A percentile compares a stretch with the other conserved stretches of the same genome.
Conservation (phyloP, 257 asterid species). For the Leptodermis oblonga region DNA sequence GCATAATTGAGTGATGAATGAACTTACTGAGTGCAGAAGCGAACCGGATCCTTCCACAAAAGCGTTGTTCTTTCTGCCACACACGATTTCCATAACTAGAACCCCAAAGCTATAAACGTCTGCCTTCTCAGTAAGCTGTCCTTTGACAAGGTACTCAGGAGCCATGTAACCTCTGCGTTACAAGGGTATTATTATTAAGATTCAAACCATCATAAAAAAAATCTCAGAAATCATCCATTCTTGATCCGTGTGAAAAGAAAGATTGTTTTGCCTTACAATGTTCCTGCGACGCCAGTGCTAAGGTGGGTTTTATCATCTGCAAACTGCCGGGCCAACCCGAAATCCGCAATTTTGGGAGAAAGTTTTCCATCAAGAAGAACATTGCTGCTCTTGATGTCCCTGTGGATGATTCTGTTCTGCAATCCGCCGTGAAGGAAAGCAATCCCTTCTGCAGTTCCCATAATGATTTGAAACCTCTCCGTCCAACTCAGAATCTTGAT, state of each 20-base stretch:
- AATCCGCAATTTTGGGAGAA: slow-evolving; percentile 74
- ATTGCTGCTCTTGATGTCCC: slow-evolving; percentile 88
- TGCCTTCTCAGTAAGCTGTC: slow-evolving; percentile 96
- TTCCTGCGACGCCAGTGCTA: slow-evolving; percentile 93
- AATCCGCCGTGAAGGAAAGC: slow-evolving; percentile 76
- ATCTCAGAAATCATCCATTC: no score
- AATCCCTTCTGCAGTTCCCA: slow-evolving; percentile 85
- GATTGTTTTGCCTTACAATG: slow-evolving; percentile 54
- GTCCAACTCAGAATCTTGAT: slow-evolving; percentile 58
- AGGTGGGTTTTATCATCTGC: slow-evolving; percentile 81
- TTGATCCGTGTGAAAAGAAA: neutral
- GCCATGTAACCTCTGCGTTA: slow-evolving; percentile 96
- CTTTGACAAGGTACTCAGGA: slow-evolving; percentile 87
- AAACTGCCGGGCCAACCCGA: slow-evolving; percentile 79
- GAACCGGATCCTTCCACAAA: slow-evolving; percentile 60
- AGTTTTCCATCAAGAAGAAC: slow-evolving; percentile 70
- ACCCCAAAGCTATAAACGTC: slow-evolving; percentile 86
- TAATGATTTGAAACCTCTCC: slow-evolving; percentile 56
- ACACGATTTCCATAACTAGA: slow-evolving; percentile 74
- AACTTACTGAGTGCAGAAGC: slow-evolving; percentile 65
- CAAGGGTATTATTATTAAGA: no score
- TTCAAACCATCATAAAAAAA: no score
- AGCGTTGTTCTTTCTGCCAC: slow-evolving; percentile 71
- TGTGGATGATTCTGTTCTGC: slow-evolving; percentile 56
- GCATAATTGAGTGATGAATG: neutral